Evolutionary conservation across 75 land plant genomes (phyloP), one percentile per base, ranked within the genome.

Genomic region (Picea glauca): DNA sequence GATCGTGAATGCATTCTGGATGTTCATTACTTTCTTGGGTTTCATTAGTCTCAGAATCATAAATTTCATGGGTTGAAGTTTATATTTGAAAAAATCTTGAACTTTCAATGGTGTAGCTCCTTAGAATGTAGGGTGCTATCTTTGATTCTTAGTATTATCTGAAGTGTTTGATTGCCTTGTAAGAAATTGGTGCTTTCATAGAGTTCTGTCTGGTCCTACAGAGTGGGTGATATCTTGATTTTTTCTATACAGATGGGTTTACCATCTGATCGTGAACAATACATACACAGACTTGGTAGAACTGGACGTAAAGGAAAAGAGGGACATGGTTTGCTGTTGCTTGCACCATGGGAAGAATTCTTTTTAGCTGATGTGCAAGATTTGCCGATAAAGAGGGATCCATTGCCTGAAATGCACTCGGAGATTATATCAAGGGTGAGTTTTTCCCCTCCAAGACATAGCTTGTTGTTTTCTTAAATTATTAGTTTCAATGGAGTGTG

Each of bases 261-360:
- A 60, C 94, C 96, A 67, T 60, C 86, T 33, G 89, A 82, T 64
- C 81, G 91, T 46, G 91, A 88, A 60, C 87, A 90, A 72, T 91
- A 94, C 62, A 94, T 90, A 58, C 92, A 87, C 74, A 86, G 89
- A 9, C 84, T 91, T 79, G 92, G 91, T 65, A 85, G 94, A 68
- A 91, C 96, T 43, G 91, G 92, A 12, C 86, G 92, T 20, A 77
- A 83, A 72, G 92, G 87, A 31, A 91, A 94, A 79, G 92, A 82
- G 58, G 94, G 94, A 2, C 83, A 88, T 67, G 92, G 92, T 60
- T 65, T 91, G 18, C 62, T 94, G 81, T 75, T 94, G 80, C 85
- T 94, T 83, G 88, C 90, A 56, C 92, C 94, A 26, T 94, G 91
- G 91, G 94, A 94, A 79, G 87, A 91, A 58, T 88, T 82, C 83